Base-by-base conservation (phyloP, 805 yeast species). In the Yamadazyma laniorum region DNA sequence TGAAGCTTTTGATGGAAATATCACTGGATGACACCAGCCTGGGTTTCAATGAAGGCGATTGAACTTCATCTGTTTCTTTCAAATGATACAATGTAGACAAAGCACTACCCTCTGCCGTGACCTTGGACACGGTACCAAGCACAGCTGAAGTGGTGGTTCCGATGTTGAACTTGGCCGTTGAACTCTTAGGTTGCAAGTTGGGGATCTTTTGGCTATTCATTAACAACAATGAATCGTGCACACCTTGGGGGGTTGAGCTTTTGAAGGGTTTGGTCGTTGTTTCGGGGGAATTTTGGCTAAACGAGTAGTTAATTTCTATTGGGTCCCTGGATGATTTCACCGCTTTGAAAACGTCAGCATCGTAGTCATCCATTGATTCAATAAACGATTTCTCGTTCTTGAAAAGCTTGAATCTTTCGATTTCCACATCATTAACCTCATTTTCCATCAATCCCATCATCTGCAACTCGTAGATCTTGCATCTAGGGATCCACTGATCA, bases 391-490 rank as follows among this genome's bases (percentile, higher is more conserved):
- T 56, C 4, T 63, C 55, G 18, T 45, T 54, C 40, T 31, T 53
- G 34, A 44, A 58, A 44, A 51, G 51, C 9, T 67, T 71, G 35
- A 89, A 61, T 35, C 82, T 73, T 13, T 80, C 81, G 8, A 90
- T 75, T 6, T 80, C 76, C 6, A 84, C 76, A 9, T 83, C 78
- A 47, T 80, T 79, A 40, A 81, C 67, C 52, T 93, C 96, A 50
- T 86, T 87, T 52, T 91, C 98, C 82, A 91, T 88, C 6, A 93
- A 76, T 0, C 98, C 98, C 95, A 91, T 91, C 97, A 93, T 93
- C 58, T 93, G 98, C 14, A 93, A 63, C 52, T 91, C 98, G 58
- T 93, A 91, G 35, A 93, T 90, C 51, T 87, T 88, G 59, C 97
- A 89, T 25, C 93, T 70, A 0, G 99, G 97, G n/a, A 83, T 75